These are phyloP conservation scores for Globisporangium irregulare DNA, from an alignment of 352 stramenopile species.

Conservation along the genomic window DNA sequence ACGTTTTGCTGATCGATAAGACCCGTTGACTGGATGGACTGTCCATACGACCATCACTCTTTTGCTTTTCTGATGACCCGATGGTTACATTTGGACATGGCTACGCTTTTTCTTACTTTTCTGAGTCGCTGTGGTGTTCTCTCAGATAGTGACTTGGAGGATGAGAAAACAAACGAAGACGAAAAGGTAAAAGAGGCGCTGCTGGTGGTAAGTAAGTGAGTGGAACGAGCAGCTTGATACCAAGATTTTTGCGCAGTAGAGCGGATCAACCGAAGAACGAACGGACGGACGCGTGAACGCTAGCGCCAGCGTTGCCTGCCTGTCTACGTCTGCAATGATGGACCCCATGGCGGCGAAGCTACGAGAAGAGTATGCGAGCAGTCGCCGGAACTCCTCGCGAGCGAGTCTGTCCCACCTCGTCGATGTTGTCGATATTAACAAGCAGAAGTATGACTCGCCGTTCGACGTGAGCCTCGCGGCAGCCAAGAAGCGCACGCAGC, in stretches of 20 bases:
- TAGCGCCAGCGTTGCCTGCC: too few species aligned
- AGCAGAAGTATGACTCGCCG: conserved; percentile 51
- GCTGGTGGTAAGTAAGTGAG: too few species aligned
- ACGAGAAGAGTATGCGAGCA: conserved; percentile 8
- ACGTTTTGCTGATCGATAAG: background rate
- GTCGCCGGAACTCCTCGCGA: conserved; percentile 6
- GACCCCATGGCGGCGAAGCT: conserved; percentile 10
- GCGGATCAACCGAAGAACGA: too few species aligned
- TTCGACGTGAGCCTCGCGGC: conserved; percentile 61
- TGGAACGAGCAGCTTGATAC: too few species aligned
- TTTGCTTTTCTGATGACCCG: background rate
- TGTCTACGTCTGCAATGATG: conserved; percentile 2
- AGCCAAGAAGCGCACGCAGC: conserved; percentile 51
- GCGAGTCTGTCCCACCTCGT: conserved; percentile 3
- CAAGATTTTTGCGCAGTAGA: too few species aligned
- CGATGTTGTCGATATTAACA: conserved; percentile 21
- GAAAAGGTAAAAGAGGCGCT: background rate
- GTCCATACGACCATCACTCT: background rate
- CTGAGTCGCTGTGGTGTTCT: background rate
- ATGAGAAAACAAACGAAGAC: background rate
- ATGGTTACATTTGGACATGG: conserved; percentile 8
- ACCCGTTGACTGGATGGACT: background rate
- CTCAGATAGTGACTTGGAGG: background rate
- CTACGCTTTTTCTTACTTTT: conserved; percentile 7
- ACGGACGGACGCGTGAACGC: background rate